phyloP scores from a whole-genome alignment of 768 basidiomycete species.

The Podaxis mareebaensis region DNA sequence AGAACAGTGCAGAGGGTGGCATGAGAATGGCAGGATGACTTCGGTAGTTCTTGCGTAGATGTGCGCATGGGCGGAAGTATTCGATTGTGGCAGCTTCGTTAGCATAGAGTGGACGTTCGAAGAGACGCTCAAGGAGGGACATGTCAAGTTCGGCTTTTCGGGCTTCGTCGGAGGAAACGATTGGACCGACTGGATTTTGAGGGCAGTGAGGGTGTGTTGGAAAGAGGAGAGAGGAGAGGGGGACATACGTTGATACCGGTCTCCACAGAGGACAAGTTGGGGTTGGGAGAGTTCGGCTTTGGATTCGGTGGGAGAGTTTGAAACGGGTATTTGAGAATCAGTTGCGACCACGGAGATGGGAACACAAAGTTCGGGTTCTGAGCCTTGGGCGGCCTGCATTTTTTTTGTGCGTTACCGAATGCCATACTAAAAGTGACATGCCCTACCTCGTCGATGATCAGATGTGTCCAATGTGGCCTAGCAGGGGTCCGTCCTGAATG shows the following conservation, averaged over 20 bases:
- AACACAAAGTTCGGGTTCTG: slow-evolving; percentile 50
- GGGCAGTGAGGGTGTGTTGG: slow-evolving; percentile 2
- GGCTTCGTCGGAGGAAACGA: slow-evolving; percentile 45
- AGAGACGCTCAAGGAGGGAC: slow-evolving; percentile 49
- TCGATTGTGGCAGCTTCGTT: slow-evolving; percentile 16
- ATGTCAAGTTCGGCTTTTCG: slow-evolving; percentile 46
- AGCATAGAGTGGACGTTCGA: slow-evolving; percentile 42
- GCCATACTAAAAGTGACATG: too few relatives aligned
- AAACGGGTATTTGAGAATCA: slow-evolving; percentile 9
- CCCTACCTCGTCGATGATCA: slow-evolving; percentile 50
- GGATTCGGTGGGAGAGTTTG: slow-evolving; percentile 10
- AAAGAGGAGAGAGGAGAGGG: not conserved
- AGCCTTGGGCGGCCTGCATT: slow-evolving; percentile 51
- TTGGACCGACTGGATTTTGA: slow-evolving; percentile 43
- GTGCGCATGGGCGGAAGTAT: slow-evolving; percentile 7
- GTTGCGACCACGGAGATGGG: slow-evolving; percentile 50
- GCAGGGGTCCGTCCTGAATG: slow-evolving; percentile 28
- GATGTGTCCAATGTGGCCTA: slow-evolving; percentile 52
- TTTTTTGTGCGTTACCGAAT: not conserved
- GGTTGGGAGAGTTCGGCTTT: slow-evolving; percentile 26
- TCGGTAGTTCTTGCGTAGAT: slow-evolving; percentile 41
- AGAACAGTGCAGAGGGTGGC: slow-evolving; percentile 56
- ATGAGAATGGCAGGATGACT: slow-evolving; percentile 55
- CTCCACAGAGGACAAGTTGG: slow-evolving; percentile 52
- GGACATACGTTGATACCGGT: slow-evolving; percentile 47